phyloP scores from a whole-genome alignment of 23 red algal genomes.

The Gracilaria domingensis region DNA sequence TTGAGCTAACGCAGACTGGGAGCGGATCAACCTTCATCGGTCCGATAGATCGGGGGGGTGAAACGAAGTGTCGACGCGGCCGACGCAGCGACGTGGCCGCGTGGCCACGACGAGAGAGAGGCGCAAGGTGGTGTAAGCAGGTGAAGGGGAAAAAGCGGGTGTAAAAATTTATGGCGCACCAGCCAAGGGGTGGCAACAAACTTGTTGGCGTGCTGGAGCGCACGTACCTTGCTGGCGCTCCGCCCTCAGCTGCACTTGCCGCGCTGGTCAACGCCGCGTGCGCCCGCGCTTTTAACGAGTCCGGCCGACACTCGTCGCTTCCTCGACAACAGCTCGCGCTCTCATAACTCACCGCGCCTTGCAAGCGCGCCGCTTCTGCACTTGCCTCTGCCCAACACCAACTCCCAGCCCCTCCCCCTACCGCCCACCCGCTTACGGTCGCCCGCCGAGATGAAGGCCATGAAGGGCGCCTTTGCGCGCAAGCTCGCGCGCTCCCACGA shows the following conservation, averaged over 20 bases:
- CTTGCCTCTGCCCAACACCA: not conserved
- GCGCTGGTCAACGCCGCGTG: not conserved
- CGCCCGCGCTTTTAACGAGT: not conserved
- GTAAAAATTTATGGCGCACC: not conserved
- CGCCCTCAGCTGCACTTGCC: not conserved
- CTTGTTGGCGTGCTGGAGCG: conserved; percentile 13
- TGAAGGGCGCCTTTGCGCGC: conserved; percentile 33
- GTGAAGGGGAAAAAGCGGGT: not conserved
- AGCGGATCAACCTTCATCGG: too few species aligned
- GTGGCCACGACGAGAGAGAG: too few species aligned
- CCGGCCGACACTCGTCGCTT: not conserved
- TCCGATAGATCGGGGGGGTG: too few species aligned
- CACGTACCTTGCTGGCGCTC: not conserved
- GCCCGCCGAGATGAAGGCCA: conserved; percentile 22
- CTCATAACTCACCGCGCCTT: not conserved
- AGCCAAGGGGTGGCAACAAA: not conserved
- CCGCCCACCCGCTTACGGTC: too few species aligned
- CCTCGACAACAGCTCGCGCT: not conserved
- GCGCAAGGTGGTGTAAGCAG: not conserved
- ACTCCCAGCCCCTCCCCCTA: not conserved
- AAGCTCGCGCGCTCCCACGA: conserved; percentile 7
- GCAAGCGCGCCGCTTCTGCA: not conserved
- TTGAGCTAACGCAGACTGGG: too few species aligned
- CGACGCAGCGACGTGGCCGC: not conserved
- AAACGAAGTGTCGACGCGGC: too few species aligned